Evolutionary conservation across 2,329 filamentous ascomycete species (phyloP).

Genomic region (Sporothrix globosa): DNA sequence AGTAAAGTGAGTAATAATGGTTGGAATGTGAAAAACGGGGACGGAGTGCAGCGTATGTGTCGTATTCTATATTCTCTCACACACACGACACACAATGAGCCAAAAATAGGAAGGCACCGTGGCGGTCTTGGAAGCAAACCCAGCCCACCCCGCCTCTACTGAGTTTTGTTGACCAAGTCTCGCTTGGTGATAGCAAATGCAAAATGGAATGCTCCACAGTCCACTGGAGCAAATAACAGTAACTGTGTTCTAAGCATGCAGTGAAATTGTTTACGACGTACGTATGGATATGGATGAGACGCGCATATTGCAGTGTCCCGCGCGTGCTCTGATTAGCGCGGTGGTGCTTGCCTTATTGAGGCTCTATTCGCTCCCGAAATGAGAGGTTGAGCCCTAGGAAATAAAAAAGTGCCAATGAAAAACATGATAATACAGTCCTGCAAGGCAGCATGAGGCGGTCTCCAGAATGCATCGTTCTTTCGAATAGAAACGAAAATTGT

Average conservation of each 20-base stretch:
- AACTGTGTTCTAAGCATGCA: too few species aligned
- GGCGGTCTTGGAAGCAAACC: not conserved
- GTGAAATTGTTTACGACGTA: conserved; percentile 13
- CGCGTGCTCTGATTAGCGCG: not conserved
- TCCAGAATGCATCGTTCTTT: too few species aligned
- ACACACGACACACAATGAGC: not conserved
- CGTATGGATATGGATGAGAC: not conserved
- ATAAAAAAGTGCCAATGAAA: not conserved
- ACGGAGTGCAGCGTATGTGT: not conserved
- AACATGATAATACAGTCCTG: not conserved
- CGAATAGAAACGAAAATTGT: not conserved
- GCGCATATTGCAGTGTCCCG: not conserved
- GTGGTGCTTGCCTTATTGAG: not conserved
- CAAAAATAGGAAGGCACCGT: conserved; percentile 25
- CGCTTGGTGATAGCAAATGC: not conserved
- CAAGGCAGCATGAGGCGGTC: not conserved
- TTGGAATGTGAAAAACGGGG: not conserved
- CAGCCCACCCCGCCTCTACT: not conserved
- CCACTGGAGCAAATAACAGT: not conserved
- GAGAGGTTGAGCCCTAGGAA: not conserved
- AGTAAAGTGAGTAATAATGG: too few species aligned
- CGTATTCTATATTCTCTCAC: too few species aligned
- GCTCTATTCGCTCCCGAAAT: not conserved
- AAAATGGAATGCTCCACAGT: not conserved
- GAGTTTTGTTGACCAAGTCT: not conserved